phyloP scores from a whole-genome alignment of 116 monocot species.

The Phalaenopsis hybrid region DNA sequence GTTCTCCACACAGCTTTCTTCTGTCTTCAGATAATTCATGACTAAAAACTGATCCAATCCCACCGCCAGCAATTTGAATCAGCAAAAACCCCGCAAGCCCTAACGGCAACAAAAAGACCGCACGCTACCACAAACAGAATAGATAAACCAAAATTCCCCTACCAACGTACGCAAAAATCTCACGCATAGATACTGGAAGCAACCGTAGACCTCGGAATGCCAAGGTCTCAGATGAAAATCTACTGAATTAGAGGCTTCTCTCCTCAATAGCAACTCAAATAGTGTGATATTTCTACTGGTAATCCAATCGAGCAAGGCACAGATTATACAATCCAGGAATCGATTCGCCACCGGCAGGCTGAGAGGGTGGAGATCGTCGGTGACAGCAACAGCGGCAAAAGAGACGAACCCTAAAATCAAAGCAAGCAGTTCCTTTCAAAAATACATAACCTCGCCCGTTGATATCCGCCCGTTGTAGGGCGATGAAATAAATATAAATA shows the following conservation, averaged over 20 bases:
- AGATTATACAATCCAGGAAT: background rate
- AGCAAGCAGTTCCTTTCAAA: constrained; percentile 10
- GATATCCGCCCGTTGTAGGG: constrained; percentile 12
- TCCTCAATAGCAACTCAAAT: background rate
- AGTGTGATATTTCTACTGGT: background rate
- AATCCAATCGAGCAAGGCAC: background rate
- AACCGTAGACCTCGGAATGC: background rate
- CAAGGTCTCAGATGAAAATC: background rate
- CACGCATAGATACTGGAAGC: background rate
- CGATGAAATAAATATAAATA: constrained; percentile 4
- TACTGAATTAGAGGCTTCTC: constrained; percentile 9
- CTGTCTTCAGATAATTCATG: constrained; percentile 36
- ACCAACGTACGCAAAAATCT: background rate
- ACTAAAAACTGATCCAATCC: background rate
- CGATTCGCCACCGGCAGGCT: background rate
- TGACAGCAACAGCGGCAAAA: background rate
- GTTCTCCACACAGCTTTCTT: constrained; percentile 53
- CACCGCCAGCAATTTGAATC: constrained; percentile 5
- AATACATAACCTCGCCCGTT: constrained; percentile 46
- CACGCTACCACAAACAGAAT: background rate
- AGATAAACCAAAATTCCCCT: constrained; percentile 4
- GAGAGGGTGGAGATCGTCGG: background rate
- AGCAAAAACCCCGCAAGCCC: constrained; percentile 1
- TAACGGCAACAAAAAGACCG: background rate
- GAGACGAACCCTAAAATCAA: constrained; percentile 27